A percentile compares a stretch with the other conserved stretches of the same genome.
Evolutionary conservation across 352 stramenopile species (phyloP).

Genomic region (Phytophthora meadii): DNA sequence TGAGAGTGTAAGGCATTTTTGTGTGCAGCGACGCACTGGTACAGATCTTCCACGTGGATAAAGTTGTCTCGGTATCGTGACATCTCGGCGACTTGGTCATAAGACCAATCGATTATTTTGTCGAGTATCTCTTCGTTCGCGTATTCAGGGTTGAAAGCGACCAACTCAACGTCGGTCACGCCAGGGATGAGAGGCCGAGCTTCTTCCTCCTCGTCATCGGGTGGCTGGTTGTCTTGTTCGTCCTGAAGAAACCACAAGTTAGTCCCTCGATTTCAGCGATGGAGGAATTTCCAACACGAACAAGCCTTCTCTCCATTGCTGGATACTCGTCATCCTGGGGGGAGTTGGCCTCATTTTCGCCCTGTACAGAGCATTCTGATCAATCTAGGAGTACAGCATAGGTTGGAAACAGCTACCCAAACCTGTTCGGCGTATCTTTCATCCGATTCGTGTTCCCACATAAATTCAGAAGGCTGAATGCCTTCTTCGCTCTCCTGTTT

Average conservation of each 20-base stretch:
- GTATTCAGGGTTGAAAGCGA: constrained; percentile 66
- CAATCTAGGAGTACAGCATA: background rate
- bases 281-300: constrained; percentile 2
- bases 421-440: constrained; percentile 4
- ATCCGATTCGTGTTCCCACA: background rate
- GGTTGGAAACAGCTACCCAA: background rate
- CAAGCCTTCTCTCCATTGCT: constrained; percentile 26
- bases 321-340: constrained; percentile 4
- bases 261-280: background rate
- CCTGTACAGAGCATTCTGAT: constrained; percentile 1
- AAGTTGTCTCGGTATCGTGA: constrained; percentile 53
- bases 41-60: constrained; percentile 61
- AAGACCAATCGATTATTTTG: constrained; percentile 71
- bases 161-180: constrained; percentile 53
- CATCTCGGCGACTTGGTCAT: constrained; percentile 49
- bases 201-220: constrained; percentile 19
- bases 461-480: background rate
- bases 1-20: background rate
- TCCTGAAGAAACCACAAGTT: constrained; percentile 3
- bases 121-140: constrained; percentile 57
- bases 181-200: constrained; percentile 38
- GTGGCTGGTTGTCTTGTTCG: background rate
- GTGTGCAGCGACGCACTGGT: constrained; percentile 33
- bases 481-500: constrained; percentile 4
- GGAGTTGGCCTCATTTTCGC: background rate